Evolutionary conservation across 768 basidiomycete species (phyloP).

Genomic region (Clitopilus hobsonii): DNA sequence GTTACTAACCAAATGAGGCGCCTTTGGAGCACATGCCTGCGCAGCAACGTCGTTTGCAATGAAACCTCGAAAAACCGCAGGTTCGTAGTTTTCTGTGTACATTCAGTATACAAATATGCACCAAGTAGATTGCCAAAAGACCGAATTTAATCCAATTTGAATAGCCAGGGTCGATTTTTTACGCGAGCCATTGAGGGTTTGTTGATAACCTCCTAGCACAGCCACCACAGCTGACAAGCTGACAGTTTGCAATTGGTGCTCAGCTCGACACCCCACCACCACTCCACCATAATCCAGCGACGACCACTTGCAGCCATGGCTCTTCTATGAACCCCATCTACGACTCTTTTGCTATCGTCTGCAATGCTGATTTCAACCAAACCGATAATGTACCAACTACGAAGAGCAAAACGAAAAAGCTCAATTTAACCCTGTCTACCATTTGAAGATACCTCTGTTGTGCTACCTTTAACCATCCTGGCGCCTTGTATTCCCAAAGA

Average conservation of each 20-base stretch:
- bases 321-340: background rate
- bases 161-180: background rate
- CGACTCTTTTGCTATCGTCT: background rate
- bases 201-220: background rate
- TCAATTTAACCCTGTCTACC: background rate
- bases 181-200: background rate
- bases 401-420: background rate
- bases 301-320: background rate
- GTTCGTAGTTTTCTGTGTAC: too few relatives aligned
- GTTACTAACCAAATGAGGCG: background rate
- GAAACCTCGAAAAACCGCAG: too few relatives aligned
- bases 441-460: background rate
- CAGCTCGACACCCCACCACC: background rate
- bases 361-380: background rate
- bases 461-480: background rate
- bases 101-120: too few relatives aligned
- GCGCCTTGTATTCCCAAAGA: background rate
- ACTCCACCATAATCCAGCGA: background rate
- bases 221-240: background rate
- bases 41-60: background rate
- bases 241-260: background rate
- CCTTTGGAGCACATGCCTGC: background rate
- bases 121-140: too few relatives aligned
- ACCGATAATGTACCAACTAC: background rate
- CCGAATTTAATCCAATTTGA: background rate